These are phyloP conservation scores for Candida ipomoeae DNA, from an alignment of 805 yeast genomes.

Conservation along the genomic window DNA sequence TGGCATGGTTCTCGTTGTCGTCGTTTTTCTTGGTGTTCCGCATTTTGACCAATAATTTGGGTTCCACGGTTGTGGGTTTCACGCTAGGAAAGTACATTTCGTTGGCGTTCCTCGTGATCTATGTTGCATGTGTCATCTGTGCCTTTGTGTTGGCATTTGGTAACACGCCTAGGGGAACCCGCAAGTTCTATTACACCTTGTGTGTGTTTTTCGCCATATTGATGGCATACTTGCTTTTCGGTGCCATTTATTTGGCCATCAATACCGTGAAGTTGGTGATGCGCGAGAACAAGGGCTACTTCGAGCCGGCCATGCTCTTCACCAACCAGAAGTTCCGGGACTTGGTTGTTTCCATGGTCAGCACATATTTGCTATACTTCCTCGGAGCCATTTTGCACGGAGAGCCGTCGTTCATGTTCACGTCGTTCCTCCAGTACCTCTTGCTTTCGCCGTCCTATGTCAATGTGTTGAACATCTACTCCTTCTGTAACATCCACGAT, in stretches of 20 bases:
- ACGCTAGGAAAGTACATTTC: conserved; percentile 74
- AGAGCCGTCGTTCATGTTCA: conserved; percentile 91
- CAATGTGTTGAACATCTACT: conserved; percentile 88
- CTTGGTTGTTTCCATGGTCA: conserved; percentile 75
- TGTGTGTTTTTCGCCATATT: conserved; percentile 78
- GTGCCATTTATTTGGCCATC: conserved; percentile 77
- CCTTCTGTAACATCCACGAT: conserved; percentile 94
- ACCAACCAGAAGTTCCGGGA: conserved; percentile 76
- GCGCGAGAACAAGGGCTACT: conserved; percentile 35
- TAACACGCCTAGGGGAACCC: conserved; percentile 89
- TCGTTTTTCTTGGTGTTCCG: conserved; percentile 91
- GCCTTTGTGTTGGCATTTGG: conserved; percentile 91
- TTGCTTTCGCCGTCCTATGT: conserved; percentile 84
- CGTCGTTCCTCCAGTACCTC: conserved; percentile 80
- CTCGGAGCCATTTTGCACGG: conserved; percentile 75
- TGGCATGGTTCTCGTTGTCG: conserved; percentile 89
- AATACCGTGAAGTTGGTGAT: conserved; percentile 60
- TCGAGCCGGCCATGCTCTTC: conserved; percentile 47
- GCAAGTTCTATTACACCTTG: conserved; percentile 67
- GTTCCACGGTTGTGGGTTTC: conserved; percentile 55
- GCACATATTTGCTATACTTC: conserved; percentile 80
- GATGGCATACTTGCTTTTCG: conserved; percentile 86
- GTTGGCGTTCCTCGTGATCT: conserved; percentile 79
- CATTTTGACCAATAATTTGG: conserved; percentile 75
- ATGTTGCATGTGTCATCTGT: conserved; percentile 72